phyloP scores from a whole-genome alignment of 2,329 filamentous ascomycete genomes.

The Onygenales sp. region DNA sequence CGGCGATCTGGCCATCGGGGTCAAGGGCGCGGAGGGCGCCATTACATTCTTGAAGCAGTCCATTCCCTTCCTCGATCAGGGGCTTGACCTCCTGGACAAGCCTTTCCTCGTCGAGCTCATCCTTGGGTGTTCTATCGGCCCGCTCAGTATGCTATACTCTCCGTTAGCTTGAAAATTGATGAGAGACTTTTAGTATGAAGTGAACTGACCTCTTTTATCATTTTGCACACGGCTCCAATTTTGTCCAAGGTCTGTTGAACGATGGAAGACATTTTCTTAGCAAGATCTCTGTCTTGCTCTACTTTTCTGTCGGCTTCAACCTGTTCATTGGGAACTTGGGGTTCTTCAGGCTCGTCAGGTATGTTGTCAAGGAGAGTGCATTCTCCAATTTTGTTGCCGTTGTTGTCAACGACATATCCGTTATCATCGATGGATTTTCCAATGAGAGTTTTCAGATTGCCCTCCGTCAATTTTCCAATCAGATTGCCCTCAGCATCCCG shows the following conservation, averaged over 20 bases:
- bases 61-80: conserved; percentile 74
- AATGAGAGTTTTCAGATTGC: conserved; percentile 32
- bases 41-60: conserved; percentile 77
- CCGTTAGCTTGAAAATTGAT: conserved; percentile 16
- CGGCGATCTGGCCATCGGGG: conserved; percentile 75
- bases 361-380: conserved; percentile 54
- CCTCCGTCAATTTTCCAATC: conserved; percentile 37
- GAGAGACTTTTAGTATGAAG: background rate
- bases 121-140: conserved; percentile 70
- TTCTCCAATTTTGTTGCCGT: conserved; percentile 56
- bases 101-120: conserved; percentile 82
- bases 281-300: conserved; percentile 64
- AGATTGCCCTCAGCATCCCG: conserved; percentile 37
- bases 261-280: conserved; percentile 62
- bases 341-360: conserved; percentile 18
- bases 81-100: conserved; percentile 80
- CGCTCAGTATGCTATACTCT: conserved; percentile 58
- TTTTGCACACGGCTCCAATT: conserved; percentile 73
- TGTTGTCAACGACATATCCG: conserved; percentile 48
- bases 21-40: conserved; percentile 80
- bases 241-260: conserved; percentile 73
- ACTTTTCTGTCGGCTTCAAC: conserved; percentile 49
- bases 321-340: conserved; percentile 33
- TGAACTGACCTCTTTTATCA: conserved; percentile 64
- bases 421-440: conserved; percentile 39